A percentile compares a stretch with the other conserved stretches of the same genome.
Conservation (phyloP, 176 grass and related monocot species). For the Aechmea fasciata region DNA sequence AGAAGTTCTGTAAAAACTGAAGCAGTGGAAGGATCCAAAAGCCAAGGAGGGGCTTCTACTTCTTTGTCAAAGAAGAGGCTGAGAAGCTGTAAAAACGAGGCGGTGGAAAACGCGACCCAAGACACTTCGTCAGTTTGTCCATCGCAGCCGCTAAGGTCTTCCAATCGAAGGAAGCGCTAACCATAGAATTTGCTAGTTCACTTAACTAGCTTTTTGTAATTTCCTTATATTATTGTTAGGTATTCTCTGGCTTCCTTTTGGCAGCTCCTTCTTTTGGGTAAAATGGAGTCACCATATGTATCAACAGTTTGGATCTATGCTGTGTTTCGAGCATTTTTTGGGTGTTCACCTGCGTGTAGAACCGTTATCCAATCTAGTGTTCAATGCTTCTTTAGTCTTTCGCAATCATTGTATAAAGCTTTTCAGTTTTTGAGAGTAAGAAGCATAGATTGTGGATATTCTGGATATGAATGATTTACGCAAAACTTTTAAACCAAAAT, state of each 20-base stretch:
- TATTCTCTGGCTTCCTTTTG: background rate
- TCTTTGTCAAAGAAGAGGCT: constrained; percentile 16
- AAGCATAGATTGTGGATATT: too few species aligned
- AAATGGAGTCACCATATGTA: background rate
- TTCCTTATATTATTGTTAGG: background rate
- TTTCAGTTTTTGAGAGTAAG: too few species aligned
- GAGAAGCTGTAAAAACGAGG: constrained; percentile 30
- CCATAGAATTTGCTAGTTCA: background rate
- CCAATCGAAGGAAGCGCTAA: constrained; percentile 20
- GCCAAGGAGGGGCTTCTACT: background rate
- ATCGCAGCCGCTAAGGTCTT: constrained; percentile 10
- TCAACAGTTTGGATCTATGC: background rate
- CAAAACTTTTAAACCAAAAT: too few species aligned
- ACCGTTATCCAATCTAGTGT: too few species aligned
- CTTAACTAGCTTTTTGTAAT: background rate
- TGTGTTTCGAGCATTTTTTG: too few species aligned
- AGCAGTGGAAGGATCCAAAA: constrained; percentile 20
- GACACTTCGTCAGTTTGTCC: constrained; percentile 10
- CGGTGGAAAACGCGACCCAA: constrained; percentile 1
- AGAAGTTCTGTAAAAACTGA: constrained; percentile 30
- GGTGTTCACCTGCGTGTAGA: too few species aligned
- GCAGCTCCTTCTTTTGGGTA: background rate
- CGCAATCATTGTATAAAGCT: too few species aligned
- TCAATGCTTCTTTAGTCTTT: too few species aligned
- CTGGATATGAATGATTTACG: too few species aligned